A percentile compares a stretch with the other conserved stretches of the same genome.
These are phyloP conservation scores for Strobilomyces confusus DNA, from an alignment of 768 basidiomycete genomes.

Conservation along the genomic window DNA sequence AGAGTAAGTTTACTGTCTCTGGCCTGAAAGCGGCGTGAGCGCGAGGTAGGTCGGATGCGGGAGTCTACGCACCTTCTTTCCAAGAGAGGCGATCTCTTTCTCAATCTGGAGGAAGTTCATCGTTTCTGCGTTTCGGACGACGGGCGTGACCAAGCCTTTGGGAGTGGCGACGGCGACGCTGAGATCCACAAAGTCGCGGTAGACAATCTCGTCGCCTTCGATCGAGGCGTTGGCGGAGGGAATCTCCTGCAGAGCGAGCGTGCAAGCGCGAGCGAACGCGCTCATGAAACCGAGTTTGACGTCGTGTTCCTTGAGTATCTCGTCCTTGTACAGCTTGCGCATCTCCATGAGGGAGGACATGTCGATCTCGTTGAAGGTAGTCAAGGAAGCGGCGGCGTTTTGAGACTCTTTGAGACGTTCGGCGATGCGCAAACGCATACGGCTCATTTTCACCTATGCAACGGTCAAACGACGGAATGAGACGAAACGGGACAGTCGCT, in stretches of 20 bases:
- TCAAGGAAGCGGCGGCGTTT: slow-evolving; percentile 92
- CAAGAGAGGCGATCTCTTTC: slow-evolving; percentile 84
- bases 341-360: slow-evolving; percentile 95
- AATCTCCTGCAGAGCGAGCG: slow-evolving; percentile 84
- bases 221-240: slow-evolving; percentile 93
- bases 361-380: slow-evolving; percentile 99
- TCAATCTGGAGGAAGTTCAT: slow-evolving; percentile 91
- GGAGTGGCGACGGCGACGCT: slow-evolving; percentile 96
- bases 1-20: slow-evolving; percentile 90
- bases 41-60: slow-evolving; percentile 1
- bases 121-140: slow-evolving; percentile 84
- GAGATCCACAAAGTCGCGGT: slow-evolving; percentile 88
- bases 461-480: neutral
- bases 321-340: slow-evolving; percentile 92
- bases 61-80: slow-evolving; percentile 65
- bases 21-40: slow-evolving; percentile 44
- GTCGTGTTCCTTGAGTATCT: slow-evolving; percentile 83
- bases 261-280: slow-evolving; percentile 86
- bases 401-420: slow-evolving; percentile 98
- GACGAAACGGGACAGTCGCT: slow-evolving; percentile 17
- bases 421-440: slow-evolving; percentile 96
- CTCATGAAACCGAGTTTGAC: slow-evolving; percentile 99
- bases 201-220: slow-evolving; percentile 91
- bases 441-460: slow-evolving; percentile 90
- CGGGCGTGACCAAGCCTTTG: slow-evolving; percentile 95